Evolutionary conservation across 495 filamentous ascomycete species (phyloP).

Genomic region (Penicillium verhagenii): DNA sequence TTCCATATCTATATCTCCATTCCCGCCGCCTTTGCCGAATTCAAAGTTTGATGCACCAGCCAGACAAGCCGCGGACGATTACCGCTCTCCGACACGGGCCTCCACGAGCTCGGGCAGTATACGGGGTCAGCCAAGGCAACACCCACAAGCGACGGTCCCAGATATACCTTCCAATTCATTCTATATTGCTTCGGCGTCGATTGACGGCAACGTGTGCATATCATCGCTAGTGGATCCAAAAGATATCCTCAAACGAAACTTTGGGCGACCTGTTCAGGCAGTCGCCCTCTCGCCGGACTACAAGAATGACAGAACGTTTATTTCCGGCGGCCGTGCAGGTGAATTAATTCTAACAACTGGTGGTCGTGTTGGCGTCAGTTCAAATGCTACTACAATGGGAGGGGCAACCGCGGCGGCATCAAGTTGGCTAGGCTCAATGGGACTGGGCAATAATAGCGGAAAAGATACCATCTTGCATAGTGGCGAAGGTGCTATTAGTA

Average conservation of each 20-base stretch:
- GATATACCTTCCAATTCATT: conserved; percentile 80
- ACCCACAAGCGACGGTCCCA: conserved; percentile 46
- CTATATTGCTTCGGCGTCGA: conserved; percentile 88
- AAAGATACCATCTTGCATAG: conserved; percentile 89
- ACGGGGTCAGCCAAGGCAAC: conserved; percentile 49
- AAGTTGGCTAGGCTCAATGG: conserved; percentile 89
- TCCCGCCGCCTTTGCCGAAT: conserved; percentile 68
- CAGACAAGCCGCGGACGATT: conserved; percentile 48
- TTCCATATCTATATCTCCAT: conserved; percentile 85
- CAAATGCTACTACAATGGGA: conserved; percentile 75
- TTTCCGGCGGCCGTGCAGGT: conserved; percentile 88
- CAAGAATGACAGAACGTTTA: conserved; percentile 78
- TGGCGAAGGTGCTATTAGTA: conserved; percentile 86
- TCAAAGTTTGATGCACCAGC: conserved; percentile 51
- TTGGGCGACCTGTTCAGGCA: conserved; percentile 85
- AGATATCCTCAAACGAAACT: conserved; percentile 88
- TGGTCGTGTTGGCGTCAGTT: conserved; percentile 71
- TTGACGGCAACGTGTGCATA: conserved; percentile 93
- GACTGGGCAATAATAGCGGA: conserved; percentile 70
- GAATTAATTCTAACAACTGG: conserved; percentile 86
- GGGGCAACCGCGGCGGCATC: conserved; percentile 76
- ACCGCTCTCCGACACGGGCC: conserved; percentile 41
- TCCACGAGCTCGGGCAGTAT: conserved; percentile 48
- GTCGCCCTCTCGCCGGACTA: conserved; percentile 92
- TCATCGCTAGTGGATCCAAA: conserved; percentile 73